Evolutionary conservation across 495 filamentous ascomycete genomes (phyloP).

Genomic region (Polyplosphaeria fusca): DNA sequence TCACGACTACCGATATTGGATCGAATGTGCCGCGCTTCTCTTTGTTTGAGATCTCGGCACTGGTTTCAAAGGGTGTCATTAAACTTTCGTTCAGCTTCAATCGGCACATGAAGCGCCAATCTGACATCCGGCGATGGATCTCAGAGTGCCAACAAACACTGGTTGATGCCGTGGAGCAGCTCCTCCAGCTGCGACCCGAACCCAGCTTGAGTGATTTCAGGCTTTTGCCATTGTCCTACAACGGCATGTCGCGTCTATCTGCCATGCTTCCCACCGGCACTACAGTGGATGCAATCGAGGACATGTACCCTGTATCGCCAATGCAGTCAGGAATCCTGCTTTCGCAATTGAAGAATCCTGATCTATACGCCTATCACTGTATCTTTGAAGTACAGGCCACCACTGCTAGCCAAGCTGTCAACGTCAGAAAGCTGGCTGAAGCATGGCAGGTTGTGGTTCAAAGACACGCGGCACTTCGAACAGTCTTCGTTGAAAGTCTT

Average conservation of each 20-base stretch:
- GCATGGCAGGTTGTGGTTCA: slow-evolving; percentile 52
- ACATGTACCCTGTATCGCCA: slow-evolving; percentile 63
- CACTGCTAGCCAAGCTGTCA: slow-evolving; percentile 31
- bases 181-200: slow-evolving; percentile 50
- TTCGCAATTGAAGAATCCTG: slow-evolving; percentile 54
- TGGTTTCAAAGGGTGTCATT: slow-evolving; percentile 57
- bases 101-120: slow-evolving; percentile 56
- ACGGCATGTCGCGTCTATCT: slow-evolving; percentile 47
- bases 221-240: slow-evolving; percentile 59
- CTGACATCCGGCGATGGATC: slow-evolving; percentile 58
- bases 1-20: slow-evolving; percentile 49
- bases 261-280: slow-evolving; percentile 45
- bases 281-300: slow-evolving; percentile 50
- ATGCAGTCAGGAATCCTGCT: slow-evolving; percentile 68
- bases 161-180: slow-evolving; percentile 47
- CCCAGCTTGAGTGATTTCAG: slow-evolving; percentile 62
- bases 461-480: slow-evolving; percentile 52
- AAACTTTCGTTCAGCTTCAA: slow-evolving; percentile 65
- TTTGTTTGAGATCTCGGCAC: slow-evolving; percentile 62
- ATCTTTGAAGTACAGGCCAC: slow-evolving; percentile 56
- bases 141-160: slow-evolving; percentile 56
- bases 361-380: slow-evolving; percentile 58
- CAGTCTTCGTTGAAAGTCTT: slow-evolving; percentile 50
- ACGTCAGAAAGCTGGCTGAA: slow-evolving; percentile 41
- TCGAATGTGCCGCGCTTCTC: slow-evolving; percentile 57